Base-by-base conservation (phyloP, 2,329 filamentous ascomycete genomes). In the Verticillium klebahnii region DNA sequence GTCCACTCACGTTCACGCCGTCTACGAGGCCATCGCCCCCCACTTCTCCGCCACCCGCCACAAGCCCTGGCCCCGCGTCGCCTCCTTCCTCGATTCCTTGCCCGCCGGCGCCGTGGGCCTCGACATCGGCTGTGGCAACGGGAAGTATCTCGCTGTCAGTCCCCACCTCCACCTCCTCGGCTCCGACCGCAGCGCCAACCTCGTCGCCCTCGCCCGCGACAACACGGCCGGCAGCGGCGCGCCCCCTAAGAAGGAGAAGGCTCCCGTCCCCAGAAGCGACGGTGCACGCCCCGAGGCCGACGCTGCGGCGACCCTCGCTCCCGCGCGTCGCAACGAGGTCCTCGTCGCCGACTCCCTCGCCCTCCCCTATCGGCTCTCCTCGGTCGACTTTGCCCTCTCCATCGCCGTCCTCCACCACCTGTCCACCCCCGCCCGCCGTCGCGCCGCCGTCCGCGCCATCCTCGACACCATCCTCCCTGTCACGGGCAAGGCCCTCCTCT, bases 321-420 rank as follows among this genome's bases (percentile, higher is more conserved):
- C 60, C 55, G 60, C 11, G n/a, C 52, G 52, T 5, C 52, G 23
- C 52, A 65, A 65, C 59, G 84, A 89, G 64, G 86, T 89, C 19
- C 74, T 92, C 36, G 87, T 97, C 50, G 93, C 93, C 39, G 94
- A 98, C 74, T 89, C 88, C 58, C 82, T 98, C 9, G 82, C 82
- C n/a, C 83, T 97, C 23, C 95, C 95, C 4, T 94, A 97, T 74
- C 90, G 86, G 52, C 62, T 68, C 8, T 69, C 68, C 63, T 73
- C 67, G 65, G 79, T 69, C 72, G 94, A 98, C 75, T 98, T 98
- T 73, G 93, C 87, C 62, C 95, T 98, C 67, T 95, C 90, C 70
- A 93, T 99, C 70, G 95, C 95, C 57, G 95, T 98, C 12, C 82
- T 98, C 36, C 95, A 98, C 77, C 95, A 99, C 78, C 81, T 98